Percentiles rank a stretch among this genome's conserved stretches.
Evolutionary conservation across 2,329 filamentous ascomycete genomes (phyloP).

Genomic region (Rachicladosporium sp.): DNA sequence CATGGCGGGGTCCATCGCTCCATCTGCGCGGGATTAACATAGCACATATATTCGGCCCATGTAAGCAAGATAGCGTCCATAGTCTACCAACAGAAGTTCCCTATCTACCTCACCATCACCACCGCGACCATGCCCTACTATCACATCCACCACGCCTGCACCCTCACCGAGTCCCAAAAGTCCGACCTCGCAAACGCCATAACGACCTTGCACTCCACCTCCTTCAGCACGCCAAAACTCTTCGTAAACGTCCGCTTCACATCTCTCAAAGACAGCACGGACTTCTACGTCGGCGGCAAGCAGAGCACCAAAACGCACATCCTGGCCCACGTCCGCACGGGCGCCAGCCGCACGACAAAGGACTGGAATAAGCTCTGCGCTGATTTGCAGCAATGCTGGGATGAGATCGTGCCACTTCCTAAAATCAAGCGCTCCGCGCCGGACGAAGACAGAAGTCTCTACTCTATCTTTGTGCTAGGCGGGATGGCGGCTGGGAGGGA

Average conservation of each 20-base stretch:
- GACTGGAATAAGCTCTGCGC: conserved; percentile 20
- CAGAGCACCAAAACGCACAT: conserved; percentile 22
- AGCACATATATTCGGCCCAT: too few relatives aligned
- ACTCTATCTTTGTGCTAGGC: conserved; percentile 15
- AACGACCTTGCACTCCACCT: conserved; percentile 29
- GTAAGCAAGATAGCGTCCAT: too few relatives aligned
- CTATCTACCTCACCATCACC: background rate
- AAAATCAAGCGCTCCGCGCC: conserved; percentile 10
- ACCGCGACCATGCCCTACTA: conserved; percentile 32
- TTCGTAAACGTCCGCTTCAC: conserved; percentile 35
- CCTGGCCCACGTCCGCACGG: conserved; percentile 23
- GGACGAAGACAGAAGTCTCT: conserved; percentile 12
- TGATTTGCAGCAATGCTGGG: conserved; percentile 18
- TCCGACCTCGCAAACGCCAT: conserved; percentile 28
- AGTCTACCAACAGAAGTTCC: too few relatives aligned
- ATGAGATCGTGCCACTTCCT: conserved; percentile 15
- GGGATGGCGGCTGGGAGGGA: conserved; percentile 22
- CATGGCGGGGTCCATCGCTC: too few relatives aligned
- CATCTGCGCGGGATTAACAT: too few relatives aligned
- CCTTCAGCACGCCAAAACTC: conserved; percentile 30
- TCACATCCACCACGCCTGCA: conserved; percentile 28
- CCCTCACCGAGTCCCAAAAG: conserved; percentile 23
- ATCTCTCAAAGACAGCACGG: conserved; percentile 13
- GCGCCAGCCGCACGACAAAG: conserved; percentile 18
- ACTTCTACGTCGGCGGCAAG: conserved; percentile 27